A percentile compares a stretch with the other conserved stretches of the same genome.
Conservation (phyloP, 139 green algal species). For the Micromonas commoda region DNA sequence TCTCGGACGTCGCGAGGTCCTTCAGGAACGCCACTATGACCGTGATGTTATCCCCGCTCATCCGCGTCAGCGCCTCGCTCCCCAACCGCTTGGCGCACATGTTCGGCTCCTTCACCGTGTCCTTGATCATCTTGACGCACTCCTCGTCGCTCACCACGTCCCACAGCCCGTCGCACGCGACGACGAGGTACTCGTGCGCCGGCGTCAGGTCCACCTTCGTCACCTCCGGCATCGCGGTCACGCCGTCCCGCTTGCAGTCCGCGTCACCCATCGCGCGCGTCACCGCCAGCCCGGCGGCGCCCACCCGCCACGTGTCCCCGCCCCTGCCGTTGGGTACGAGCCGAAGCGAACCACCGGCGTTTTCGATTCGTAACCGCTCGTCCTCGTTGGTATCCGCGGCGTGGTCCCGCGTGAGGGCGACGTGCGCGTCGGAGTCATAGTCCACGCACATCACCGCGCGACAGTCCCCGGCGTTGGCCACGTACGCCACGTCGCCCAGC, state of each 20-base stretch:
- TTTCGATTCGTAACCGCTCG: slow-evolving; percentile 43
- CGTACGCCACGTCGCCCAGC: slow-evolving; percentile 42
- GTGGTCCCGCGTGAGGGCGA: slow-evolving; percentile 65
- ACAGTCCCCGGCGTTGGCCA: slow-evolving; percentile 81
- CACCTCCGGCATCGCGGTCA: slow-evolving; percentile 72
- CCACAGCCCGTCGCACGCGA: slow-evolving; percentile 39
- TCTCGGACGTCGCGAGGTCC: background rate
- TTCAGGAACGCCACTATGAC: slow-evolving; percentile 29
- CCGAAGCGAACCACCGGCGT: background rate
- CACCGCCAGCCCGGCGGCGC: slow-evolving; percentile 41
- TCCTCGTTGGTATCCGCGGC: slow-evolving; percentile 61
- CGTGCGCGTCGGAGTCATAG: background rate
- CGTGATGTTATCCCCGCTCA: slow-evolving; percentile 36
- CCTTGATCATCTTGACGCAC: slow-evolving; percentile 21
- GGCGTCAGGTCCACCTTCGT: slow-evolving; percentile 36
- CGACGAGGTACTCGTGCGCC: slow-evolving; percentile 22
- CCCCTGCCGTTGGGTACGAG: background rate
- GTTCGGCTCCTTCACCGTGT: slow-evolving; percentile 28
- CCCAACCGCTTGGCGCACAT: slow-evolving; percentile 33
- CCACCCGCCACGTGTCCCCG: background rate
- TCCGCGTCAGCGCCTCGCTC: slow-evolving; percentile 22
- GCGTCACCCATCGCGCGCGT: slow-evolving; percentile 73
- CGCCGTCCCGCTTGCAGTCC: slow-evolving; percentile 64
- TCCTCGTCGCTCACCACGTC: slow-evolving; percentile 29
- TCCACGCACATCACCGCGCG: slow-evolving; percentile 60